Evolutionary conservation across 2,329 filamentous ascomycete species (phyloP).

Genomic region (Sporothrix phasma): DNA sequence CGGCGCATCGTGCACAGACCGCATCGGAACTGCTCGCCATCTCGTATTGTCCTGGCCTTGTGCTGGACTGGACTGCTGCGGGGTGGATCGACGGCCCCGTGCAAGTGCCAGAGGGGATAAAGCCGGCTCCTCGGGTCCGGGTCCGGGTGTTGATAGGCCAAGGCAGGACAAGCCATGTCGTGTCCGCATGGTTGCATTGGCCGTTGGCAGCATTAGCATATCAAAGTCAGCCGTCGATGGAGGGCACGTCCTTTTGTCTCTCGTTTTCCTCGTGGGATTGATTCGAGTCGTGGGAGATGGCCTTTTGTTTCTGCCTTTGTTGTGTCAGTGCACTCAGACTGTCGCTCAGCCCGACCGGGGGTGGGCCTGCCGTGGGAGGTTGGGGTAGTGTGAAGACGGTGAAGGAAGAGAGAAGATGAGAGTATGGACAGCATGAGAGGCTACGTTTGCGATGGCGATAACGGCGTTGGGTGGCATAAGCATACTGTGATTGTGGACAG

Average conservation of each 20-base stretch:
- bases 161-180: too few species aligned
- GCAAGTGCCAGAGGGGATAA: too few species aligned
- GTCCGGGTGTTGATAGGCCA: too few species aligned
- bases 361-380: neutral
- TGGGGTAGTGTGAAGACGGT: too few species aligned
- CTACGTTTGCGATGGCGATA: too few species aligned
- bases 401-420: too few species aligned
- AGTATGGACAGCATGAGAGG: too few species aligned
- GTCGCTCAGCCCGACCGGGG: neutral
- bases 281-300: neutral
- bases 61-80: conserved; percentile 2
- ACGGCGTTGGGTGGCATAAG: too few species aligned
- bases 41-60: neutral
- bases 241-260: neutral
- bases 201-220: neutral
- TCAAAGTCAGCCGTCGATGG: neutral
- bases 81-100: neutral
- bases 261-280: neutral
- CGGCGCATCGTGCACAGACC: neutral
- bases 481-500: too few species aligned
- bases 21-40: too few species aligned
- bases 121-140: neutral
- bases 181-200: neutral
- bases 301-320: neutral
- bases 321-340: neutral